Evolutionary conservation across 805 yeast species (phyloP), one percentile per base, ranked within the genome.

Genomic region (Wickerhamomyces chaumierensis): DNA sequence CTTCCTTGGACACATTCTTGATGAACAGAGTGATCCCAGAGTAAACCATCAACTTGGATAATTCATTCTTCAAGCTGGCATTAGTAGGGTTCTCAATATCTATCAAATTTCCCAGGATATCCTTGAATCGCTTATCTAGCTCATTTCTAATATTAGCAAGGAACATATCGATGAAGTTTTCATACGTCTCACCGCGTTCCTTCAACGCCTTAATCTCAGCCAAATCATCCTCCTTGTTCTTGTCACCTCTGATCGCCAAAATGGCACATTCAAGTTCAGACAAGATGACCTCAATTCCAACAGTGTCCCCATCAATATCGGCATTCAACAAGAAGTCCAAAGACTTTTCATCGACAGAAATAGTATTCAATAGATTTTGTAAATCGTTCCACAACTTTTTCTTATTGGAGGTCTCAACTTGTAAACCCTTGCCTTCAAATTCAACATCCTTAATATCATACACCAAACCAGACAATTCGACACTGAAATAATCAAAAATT

Each of bases 391-490:
- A 80, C 18, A 87, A 63, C n/a, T 69, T 55, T 49, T 83, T 84
- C 56, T 82, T 83, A 59, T 88, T 88, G 34, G 84, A 77, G 5
- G 90, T 75, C 47, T 78, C 79, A 6, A 88, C 80, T 58, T 88
- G 96, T 15, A 86, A 58, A 36, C 95, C 95, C 48, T 81, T 75
- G 3, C 88, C 78, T 52, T 80, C 82, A 28, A 67, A 65, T 52
- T 86, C 95, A 33, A 87, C 76, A 37, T 69, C 72, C 35, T 73
- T 70, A 37, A 88, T 75, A 43, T 82, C 90, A 3, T 75, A 75
- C 13, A 78, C 71, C 29, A 85, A 72, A 3, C 78, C 69, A 13
- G 77, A 68, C 36, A 80, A 58, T 44, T 79, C 83, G 45, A 78
- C 77, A 14, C 74, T 65, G 45, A 76, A 76, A 25, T 71, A 61